These are phyloP conservation scores for Gelatoporia subvermispora DNA, from an alignment of 768 basidiomycete genomes.

Conservation along the genomic window DNA sequence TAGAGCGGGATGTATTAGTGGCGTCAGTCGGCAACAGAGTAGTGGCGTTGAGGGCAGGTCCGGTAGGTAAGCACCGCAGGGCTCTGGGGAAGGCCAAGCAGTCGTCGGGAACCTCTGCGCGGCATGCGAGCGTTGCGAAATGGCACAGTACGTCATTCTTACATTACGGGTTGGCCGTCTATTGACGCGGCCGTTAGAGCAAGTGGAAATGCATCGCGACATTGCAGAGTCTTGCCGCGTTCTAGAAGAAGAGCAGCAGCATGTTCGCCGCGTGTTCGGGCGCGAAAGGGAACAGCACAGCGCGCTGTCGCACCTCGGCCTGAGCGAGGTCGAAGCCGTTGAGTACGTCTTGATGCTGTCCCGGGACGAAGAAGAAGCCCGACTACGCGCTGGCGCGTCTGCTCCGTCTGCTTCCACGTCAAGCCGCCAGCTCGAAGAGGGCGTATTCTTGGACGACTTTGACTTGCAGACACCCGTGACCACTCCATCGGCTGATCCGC, in stretches of 20 bases:
- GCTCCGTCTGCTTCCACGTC: neutral
- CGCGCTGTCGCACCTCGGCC: conserved; percentile 56
- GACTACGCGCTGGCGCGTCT: conserved; percentile 14
- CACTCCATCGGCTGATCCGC: conserved; percentile 17
- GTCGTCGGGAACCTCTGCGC: conserved; percentile 6
- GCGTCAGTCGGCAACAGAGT: conserved; percentile 57
- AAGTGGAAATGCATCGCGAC: conserved; percentile 56
- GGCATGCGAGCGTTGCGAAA: conserved; percentile 21
- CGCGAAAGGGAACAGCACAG: conserved; percentile 55
- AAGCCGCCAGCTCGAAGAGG: conserved; percentile 30
- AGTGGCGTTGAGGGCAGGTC: conserved; percentile 64
- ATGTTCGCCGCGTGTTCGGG: conserved; percentile 33
- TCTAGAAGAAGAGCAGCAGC: conserved; percentile 45
- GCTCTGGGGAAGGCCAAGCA: conserved; percentile 17
- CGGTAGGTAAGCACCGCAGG: conserved; percentile 30
- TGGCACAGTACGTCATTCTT: conserved; percentile 32
- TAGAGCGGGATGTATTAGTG: conserved; percentile 53
- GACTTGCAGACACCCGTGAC: conserved; percentile 30
- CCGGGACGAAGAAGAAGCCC: conserved; percentile 59
- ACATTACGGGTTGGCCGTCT: neutral
- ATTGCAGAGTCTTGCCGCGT: conserved; percentile 55
- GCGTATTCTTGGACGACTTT: conserved; percentile 53
- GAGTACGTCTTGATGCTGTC: conserved; percentile 84
- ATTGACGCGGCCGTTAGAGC: conserved; percentile 35
- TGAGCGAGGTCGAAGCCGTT: conserved; percentile 69